Base-by-base conservation (phyloP, 768 basidiomycete species). In the Agaricus subrufescens region DNA sequence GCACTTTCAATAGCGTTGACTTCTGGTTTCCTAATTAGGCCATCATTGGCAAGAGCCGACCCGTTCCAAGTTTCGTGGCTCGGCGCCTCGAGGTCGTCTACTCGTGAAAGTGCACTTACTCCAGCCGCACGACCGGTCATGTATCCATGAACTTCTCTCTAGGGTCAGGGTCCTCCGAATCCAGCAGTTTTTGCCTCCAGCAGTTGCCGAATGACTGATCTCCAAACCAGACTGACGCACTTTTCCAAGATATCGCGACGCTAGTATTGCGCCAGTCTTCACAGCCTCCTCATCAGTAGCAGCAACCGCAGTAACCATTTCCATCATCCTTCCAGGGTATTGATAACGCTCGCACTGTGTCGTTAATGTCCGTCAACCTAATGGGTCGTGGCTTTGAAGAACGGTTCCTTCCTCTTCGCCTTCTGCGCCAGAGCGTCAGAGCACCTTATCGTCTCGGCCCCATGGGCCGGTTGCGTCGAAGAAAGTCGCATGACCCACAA, bases 361-460 rank as follows among this genome's bases (percentile, higher is more conserved):
- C 55, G 40, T 46, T 75, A 42, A 68, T 68, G 30, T 67, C 73
- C 46, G 65, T 62, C 56, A 72, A 70, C 39, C 74, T 72, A 70
- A 19, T 19, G 19, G 19, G 71, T 67, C 71, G 76, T 64, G 75
- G 77, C 61, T 72, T 75, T 65, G 65, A 71, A 62, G 67, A 78
- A 67, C 63, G 85, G 67, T 72, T 55, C 73, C 75, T 31, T 69
- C 76, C 26, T 65, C 77, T 44, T 71, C 81, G 31, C 69, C 73
- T 52, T 68, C 74, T 53, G 72, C 80, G 52, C 70, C 80, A 0
- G 89, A 92, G 54, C 78, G 86, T 57, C 89, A 92, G 72, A 89
- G 79, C 63, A 87, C 89, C 0, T 74, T 93, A 48, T 75, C 92
- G 44, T 85, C 85, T 57, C 75, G 91, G 31, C 76, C 91, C 19